Percentiles rank a stretch among this genome's conserved stretches.
Evolutionary conservation across 495 filamentous ascomycete genomes (phyloP).

Genomic region (Lineolata rhizophorae): DNA sequence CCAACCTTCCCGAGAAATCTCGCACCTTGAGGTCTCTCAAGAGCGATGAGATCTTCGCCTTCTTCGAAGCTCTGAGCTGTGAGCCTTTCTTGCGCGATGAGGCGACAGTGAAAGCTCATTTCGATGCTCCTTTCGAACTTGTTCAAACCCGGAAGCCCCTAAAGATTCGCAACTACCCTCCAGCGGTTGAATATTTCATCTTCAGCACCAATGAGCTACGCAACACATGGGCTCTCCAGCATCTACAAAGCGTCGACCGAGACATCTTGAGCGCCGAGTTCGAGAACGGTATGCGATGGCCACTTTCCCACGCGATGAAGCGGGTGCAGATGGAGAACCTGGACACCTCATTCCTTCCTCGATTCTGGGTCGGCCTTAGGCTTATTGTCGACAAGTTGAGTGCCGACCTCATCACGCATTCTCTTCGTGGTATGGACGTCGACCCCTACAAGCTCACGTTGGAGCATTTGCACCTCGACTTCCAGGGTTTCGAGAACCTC

Average conservation of each 20-base stretch:
- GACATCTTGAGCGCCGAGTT: constrained; percentile 46
- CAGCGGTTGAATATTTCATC: constrained; percentile 59
- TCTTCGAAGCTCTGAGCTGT: constrained; percentile 43
- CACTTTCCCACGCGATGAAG: constrained; percentile 24
- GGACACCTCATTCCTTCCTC: constrained; percentile 29
- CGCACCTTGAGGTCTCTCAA: constrained; percentile 28
- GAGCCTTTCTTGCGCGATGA: constrained; percentile 33
- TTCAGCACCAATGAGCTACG: constrained; percentile 41
- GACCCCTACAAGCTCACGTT: constrained; percentile 57
- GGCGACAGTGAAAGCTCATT: constrained; percentile 29
- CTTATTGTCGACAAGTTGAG: constrained; percentile 47
- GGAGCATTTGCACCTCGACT: constrained; percentile 45
- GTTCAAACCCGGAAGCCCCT: constrained; percentile 52
- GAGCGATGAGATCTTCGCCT: constrained; percentile 27
- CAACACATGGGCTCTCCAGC: constrained; percentile 40
- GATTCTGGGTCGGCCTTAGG: constrained; percentile 55
- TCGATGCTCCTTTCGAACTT: constrained; percentile 56
- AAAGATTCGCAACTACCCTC: constrained; percentile 46
- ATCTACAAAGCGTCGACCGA: constrained; percentile 37
- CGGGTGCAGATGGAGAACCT: constrained; percentile 18
- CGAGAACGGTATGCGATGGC: constrained; percentile 57
- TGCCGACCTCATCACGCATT: constrained; percentile 53
- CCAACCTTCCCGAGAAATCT: constrained; percentile 23
- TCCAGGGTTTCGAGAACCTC: constrained; percentile 34
- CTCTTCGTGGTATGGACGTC: constrained; percentile 54